Base-by-base conservation (phyloP, 2,329 filamentous ascomycete species). In the Nannizzia gypsea region DNA sequence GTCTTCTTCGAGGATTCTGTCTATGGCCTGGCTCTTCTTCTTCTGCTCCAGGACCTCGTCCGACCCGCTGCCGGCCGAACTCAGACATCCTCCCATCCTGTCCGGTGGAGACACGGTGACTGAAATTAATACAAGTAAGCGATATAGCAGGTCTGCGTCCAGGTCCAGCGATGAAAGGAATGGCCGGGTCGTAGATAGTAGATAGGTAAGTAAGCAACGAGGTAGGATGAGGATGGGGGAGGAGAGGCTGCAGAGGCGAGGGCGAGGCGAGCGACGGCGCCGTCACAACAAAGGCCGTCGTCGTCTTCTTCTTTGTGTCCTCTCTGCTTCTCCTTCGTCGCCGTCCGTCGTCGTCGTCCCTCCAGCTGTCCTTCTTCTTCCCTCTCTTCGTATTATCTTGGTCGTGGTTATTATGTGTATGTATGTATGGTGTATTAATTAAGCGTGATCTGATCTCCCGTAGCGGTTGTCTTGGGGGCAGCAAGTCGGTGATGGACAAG, bases 11-110 rank as follows among this genome's bases (percentile, higher is more conserved):
- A 99, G 81, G 69, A 84, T 87, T 75, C 88, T 88, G 77, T 99
- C 93, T 71, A 99, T 99, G 74, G 87, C 87, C 77, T 96, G 90
- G 75, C 90, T 96, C 76, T 88, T 85, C 81, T 97, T 96, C 83
- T 93, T 96, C 81, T 90, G 86, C 72, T 96, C 90, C 73, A 81
- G 84, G 78, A 95, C 90, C 73, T 90, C 90, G 64, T 73, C 68
- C 72, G 86, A 87, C 66, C 86, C 40, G 34, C 40, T 36, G 28
- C 58, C 58, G 40, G 57, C 36, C 11, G 61, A 86, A 77, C 90
- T 96, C 83, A 95, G 89, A 80, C 93, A 99, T 69, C 83, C 83
- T 76, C 93, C 93, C 93, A 99, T 99, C 61, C 62, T 72, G 24
- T 17, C 50, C 31, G 50, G 26, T 22, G 44, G 44, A 48, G 44